These are phyloP conservation scores for Suillus discolor DNA, from an alignment of 768 basidiomycete species.

Conservation along the genomic window DNA sequence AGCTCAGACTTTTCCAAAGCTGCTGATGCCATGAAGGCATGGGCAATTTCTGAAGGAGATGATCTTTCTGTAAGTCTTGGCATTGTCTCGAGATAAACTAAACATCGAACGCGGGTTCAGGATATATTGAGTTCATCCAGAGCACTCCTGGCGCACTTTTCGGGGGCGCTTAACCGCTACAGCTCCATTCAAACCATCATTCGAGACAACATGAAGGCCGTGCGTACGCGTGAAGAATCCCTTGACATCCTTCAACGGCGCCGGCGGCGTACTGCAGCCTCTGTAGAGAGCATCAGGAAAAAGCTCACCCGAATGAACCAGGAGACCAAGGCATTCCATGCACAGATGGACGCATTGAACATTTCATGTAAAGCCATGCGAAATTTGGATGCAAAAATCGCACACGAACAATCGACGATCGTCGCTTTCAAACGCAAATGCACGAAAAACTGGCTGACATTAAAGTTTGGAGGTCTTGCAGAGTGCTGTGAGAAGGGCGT, in stretches of 20 bases:
- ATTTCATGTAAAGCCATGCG: constrained; percentile 76
- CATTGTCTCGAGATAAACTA: constrained; percentile 3
- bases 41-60: constrained; percentile 82
- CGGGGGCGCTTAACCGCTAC: constrained; percentile 67
- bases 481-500: constrained; percentile 85
- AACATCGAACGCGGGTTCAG: constrained; percentile 36
- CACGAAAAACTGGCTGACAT: constrained; percentile 68
- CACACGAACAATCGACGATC: constrained; percentile 76
- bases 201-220: constrained; percentile 68
- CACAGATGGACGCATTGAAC: constrained; percentile 74
- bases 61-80: constrained; percentile 65
- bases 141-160: constrained; percentile 66
- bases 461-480: constrained; percentile 86
- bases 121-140: constrained; percentile 76
- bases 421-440: constrained; percentile 82
- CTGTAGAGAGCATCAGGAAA: constrained; percentile 83
- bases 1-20: constrained; percentile 68
- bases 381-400: constrained; percentile 77
- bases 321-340: constrained; percentile 79
- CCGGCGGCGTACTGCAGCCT: constrained; percentile 61
- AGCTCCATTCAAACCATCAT: constrained; percentile 71
- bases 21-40: constrained; percentile 67
- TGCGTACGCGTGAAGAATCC: constrained; percentile 82
- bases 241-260: constrained; percentile 77
- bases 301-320: constrained; percentile 89